Evolutionary conservation across 202 grass and related monocot genomes (phyloP), one percentile per base, ranked within the genome.

Genomic region (Setaria italica): DNA sequence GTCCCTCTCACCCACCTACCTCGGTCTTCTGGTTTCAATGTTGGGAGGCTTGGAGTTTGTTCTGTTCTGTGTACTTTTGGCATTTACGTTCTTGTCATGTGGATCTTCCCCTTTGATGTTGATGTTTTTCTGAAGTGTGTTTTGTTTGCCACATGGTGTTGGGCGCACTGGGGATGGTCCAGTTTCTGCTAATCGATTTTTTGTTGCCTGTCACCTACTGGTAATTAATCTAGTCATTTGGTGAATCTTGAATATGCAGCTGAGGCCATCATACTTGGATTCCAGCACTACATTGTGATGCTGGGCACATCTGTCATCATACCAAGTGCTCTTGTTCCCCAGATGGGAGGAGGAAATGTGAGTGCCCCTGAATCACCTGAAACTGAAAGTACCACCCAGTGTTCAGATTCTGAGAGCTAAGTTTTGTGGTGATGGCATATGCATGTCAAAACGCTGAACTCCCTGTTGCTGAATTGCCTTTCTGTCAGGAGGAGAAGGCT

Each of bases 291-390:
- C 85, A 80, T 98, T 50, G 95, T 98, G 56, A 95, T 98, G 93
- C 86, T 98, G 59, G 95, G 95, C 74, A 98, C 93, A 2, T 88
- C 86, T 30, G 93, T 98, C 37, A 87, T 94, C 50, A 98, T 98
- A 57, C 95, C 95, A 0, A 98, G 89, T 4, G 93, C 93, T 34
- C 95, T 98, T 53, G 91, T 98, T 82, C 93, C 93, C 32, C 95
- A 95, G 70, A 98, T 98, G 95, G 95, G 95, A 77, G 95, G 93
- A 77, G 91, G 91, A 84, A 98, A 98, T 77, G 93, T 98, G 90
- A 98, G 90, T 71, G 0, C 39, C 1, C 29, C 50, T n/a, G 2
- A 11, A 50, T 42, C 63, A 9, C 72, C 33, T 84, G 15, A 65
- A 85, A 39, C 37, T 39, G 37, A 39, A 6, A 55, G 20, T 16